Base-by-base conservation (phyloP, 192 early-diverging fungal species). In the Helicostylum pulchrum region DNA sequence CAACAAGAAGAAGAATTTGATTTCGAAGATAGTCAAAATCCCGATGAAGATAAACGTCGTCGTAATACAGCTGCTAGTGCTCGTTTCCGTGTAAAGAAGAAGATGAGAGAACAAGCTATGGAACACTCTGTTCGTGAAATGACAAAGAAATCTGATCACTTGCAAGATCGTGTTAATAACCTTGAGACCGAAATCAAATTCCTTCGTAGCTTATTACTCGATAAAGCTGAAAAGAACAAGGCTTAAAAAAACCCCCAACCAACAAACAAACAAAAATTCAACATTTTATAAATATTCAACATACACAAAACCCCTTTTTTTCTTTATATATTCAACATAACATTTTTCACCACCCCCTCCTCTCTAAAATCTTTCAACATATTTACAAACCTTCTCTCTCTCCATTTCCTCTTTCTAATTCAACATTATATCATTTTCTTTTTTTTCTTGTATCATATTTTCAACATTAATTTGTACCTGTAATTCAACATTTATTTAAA, bases 51-150 rank as follows among this genome's bases (percentile, higher is more conserved):
- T 76, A 98, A 98, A 80, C 84, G 96, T 52, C 78, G 86, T 30
- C 87, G 95, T 47, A 99, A 99, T 82, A 99, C 94, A 4, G 94
- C 87, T 17, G 96, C 96, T 14, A 93, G 90, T 12, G 95, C 94
- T 17, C 82, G 96, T 10, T 99, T 99, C 86, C 83, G 96, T 15
- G 82, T 91, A 54, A 95, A 95, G 83, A 99, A 97, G 78, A 97
- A 97, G 84, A 65, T 88, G 74, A 85, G 90, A 43, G 95, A 97
- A 74, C 88, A 93, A 78, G 86, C 83, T 14, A 76, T 99, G 65
- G 89, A 94, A 75, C 80, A 83, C 23, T 90, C 87, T 0, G 92
- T 92, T 6, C 77, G 81, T 60, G 89, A 92, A 45, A 85, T 95
- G 88, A 76, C 83, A 6, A 75, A 72, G 6, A 87, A 86, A 73